Evolutionary conservation across 768 basidiomycete genomes (phyloP).

Genomic region (Strobilomyces echinocephalus): DNA sequence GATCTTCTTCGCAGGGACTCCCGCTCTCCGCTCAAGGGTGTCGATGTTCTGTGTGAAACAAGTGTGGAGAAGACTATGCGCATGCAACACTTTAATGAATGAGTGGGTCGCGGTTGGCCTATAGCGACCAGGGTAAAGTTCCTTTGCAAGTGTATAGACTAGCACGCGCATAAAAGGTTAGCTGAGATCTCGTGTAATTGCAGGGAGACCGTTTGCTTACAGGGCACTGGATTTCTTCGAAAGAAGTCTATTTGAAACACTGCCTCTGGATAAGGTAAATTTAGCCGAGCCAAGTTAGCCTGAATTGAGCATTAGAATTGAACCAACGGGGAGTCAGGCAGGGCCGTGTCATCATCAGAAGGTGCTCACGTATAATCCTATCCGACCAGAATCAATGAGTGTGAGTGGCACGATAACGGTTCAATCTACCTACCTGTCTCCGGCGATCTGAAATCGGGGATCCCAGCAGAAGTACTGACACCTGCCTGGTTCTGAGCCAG

Average conservation of each 20-base stretch:
- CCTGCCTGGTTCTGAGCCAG: conserved; percentile 36
- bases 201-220: conserved; percentile 37
- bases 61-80: conserved; percentile 61
- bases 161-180: background rate
- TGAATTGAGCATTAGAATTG: conserved; percentile 25
- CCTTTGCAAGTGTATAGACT: conserved; percentile 91
- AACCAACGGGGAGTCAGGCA: background rate
- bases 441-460: conserved; percentile 87
- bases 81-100: conserved; percentile 78
- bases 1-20: conserved; percentile 66
- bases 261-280: conserved; percentile 89
- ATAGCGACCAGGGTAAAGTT: conserved; percentile 87
- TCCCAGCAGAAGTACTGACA: conserved; percentile 75
- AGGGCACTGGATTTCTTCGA: conserved; percentile 71
- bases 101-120: conserved; percentile 87
- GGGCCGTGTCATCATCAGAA: background rate
- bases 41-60: conserved; percentile 94
- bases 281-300: conserved; percentile 73
- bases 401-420: background rate
- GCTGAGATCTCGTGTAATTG: background rate
- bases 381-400: background rate
- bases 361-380: conserved; percentile 29
- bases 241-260: conserved; percentile 93
- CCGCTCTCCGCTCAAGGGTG: conserved; percentile 82
- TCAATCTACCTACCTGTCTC: conserved; percentile 58